Evolutionary conservation across 129 eudicot species (phyloP), one percentile per base, ranked within the genome.

Genomic region (Saussurea involucrata): DNA sequence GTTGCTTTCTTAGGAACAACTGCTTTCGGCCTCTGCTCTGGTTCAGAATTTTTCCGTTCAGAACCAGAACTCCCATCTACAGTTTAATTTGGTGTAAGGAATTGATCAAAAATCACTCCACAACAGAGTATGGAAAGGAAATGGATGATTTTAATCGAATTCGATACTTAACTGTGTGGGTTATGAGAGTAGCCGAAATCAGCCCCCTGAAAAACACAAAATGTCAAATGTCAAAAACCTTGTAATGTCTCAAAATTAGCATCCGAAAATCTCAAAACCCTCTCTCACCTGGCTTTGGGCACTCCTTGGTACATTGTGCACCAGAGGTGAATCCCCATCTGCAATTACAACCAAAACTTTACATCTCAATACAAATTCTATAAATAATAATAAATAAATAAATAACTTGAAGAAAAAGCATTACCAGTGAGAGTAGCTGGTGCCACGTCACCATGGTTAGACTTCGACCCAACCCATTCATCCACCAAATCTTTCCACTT

Each of bases 401-500:
- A n/a, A n/a, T n/a, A 8, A 9, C 27, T 25, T 37, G 4, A 24
- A 28, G 49, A n/a, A 31, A 31, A 31, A 2, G 34, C 49, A 11
- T 77, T 87, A 93, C 97, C 97, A 34, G 86, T 86, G 29, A 86
- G 82, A 78, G 82, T 79, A 66, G 92, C 66, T 9, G 85, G 84
- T 44, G 85, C 83, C 44, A 32, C 67, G 33, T 71, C 85, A 13
- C 87, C 84, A 28, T 76, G 85, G 82, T 86, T 86, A 0, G 82
- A 81, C 77, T 49, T 49, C 81, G 82, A 81, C 80, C 84, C 93
- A 40, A 91, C 98, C 98, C 98, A 94, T 74, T 94, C 96, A 78
- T 94, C 98, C 70, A 94, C 98, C 78, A 93, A 84, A 60, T 91
- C 96, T 80, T 91, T 94, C 97, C 98, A 91, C 75, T 89, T 94